Evolutionary conservation across 352 stramenopile species (phyloP), one percentile per base, ranked within the genome.

Genomic region (Phytophthora cryptogea): DNA sequence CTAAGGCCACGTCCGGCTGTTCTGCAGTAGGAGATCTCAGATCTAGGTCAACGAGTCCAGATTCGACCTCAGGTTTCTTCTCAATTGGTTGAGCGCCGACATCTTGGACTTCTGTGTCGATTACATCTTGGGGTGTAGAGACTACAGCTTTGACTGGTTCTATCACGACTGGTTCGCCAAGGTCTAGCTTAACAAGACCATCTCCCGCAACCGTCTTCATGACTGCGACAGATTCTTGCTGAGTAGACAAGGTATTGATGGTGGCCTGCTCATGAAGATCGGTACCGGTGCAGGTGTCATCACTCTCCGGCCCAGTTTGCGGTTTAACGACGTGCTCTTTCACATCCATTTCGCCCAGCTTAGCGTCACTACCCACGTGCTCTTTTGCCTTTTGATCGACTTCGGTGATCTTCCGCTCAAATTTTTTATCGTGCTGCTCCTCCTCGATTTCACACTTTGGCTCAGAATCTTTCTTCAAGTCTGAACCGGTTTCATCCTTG

Each of bases 1-100:
- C 63, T 0, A 30, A 28, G 56, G 71, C 37, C 13, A 60, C 44
- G 42, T 57, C 55, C 50, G 47, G 17, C 51, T 41, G 8, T 36
- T 43, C 43, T 26, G 13, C 51, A 4, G 35, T 8, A 52, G 42
- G 2, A 8, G 55, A 45, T 32, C 39, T 47, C 8, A 63, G 49
- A 36, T 63, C 50, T 9, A 63, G 9, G 8, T 66, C 49, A 16
- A 41, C 20, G 5, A 63, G 28, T 44, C 30, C 51, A 14, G 53
- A 48, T 33, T 63, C 44, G 35, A 2, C 8, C 52, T 52, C 28
- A 31, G 49, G 35, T 8, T 23, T 17, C 27, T 65, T 17, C 7
- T 28, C 42, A 20, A 13, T 5, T 14, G 31, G 40, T 27, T 64
- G 17, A 35, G 32, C 30, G 9, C 35, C 28, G 9, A 45, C 2